These are phyloP conservation scores for Xylariaceae sp. DNA, from an alignment of 2,329 filamentous ascomycete genomes.

Conservation along the genomic window DNA sequence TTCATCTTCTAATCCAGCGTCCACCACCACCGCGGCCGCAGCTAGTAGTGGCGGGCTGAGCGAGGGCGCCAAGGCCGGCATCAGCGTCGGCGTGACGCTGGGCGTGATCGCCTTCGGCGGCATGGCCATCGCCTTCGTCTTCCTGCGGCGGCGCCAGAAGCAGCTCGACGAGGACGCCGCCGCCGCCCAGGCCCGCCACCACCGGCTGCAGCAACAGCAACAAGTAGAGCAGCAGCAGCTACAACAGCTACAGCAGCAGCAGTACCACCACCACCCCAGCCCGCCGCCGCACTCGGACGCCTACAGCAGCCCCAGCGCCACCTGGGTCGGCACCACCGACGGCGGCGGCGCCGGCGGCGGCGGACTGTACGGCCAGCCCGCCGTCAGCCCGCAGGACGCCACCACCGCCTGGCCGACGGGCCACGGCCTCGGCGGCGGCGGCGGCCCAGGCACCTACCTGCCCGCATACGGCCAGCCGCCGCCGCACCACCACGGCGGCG, in stretches of 20 bases:
- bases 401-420: too few species aligned
- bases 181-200: not conserved
- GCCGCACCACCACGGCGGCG: too few species aligned
- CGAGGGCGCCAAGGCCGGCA: slow-evolving; percentile 27
- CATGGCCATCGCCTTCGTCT: slow-evolving; percentile 19
- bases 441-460: too few species aligned
- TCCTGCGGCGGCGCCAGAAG: slow-evolving; percentile 20
- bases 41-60: slow-evolving; percentile 18
- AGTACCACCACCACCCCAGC: too few species aligned
- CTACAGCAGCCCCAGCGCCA: not conserved
- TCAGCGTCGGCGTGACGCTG: slow-evolving; percentile 27
- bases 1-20: not conserved
- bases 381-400: too few species aligned
- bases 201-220: not conserved
- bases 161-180: slow-evolving; percentile 9
- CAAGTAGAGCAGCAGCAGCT: not conserved
- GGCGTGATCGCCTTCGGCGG: slow-evolving; percentile 24
- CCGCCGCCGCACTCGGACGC: too few species aligned
- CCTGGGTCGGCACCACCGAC: not conserved
- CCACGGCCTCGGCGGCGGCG: too few species aligned
- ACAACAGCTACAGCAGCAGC: not conserved
- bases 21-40: slow-evolving; percentile 1
- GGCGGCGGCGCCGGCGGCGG: not conserved
- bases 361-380: too few species aligned
- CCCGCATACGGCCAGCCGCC: too few species aligned